Evolutionary conservation across 768 basidiomycete species (phyloP).

Genomic region (Coprinopsis strossmayeri): DNA sequence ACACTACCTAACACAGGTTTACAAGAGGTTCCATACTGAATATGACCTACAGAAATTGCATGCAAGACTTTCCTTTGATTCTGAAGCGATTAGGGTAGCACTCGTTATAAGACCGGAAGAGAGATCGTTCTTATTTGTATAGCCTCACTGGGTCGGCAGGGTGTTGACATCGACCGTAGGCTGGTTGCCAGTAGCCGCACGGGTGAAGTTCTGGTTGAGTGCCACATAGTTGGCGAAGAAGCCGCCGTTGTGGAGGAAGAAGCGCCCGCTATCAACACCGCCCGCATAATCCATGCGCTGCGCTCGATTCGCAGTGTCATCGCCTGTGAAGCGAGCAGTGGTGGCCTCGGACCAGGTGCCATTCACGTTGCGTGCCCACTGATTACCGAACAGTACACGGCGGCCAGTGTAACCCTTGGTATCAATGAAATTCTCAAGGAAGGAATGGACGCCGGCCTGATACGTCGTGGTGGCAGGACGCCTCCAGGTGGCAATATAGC

Average conservation of each 20-base stretch:
- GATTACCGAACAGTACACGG: conserved; percentile 9
- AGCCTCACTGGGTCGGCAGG: background rate
- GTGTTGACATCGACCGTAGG: background rate
- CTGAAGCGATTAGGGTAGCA: no score
- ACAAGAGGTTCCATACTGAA: no score
- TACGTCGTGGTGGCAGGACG: conserved; percentile 12
- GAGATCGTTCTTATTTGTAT: no score
- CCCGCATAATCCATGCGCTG: background rate
- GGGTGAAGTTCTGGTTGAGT: background rate
- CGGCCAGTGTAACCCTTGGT: conserved; percentile 11
- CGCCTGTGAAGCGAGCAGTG: conserved; percentile 6
- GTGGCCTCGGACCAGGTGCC: conserved; percentile 13
- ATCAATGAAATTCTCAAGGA: conserved; percentile 14
- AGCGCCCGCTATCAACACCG: background rate
- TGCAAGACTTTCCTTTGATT: no score
- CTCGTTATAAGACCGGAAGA: no score
- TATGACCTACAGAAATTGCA: no score
- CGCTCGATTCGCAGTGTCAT: background rate
- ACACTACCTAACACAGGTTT: no score
- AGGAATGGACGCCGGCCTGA: conserved; percentile 12
- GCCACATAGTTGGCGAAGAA: background rate
- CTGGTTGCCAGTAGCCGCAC: background rate
- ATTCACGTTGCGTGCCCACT: conserved; percentile 14
- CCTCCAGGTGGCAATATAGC: conserved; percentile 14
- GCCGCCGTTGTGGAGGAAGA: background rate